Evolutionary conservation across 2,329 filamentous ascomycete genomes (phyloP), one percentile per base, ranked within the genome.

Genomic region (Fusarium subglutinans): DNA sequence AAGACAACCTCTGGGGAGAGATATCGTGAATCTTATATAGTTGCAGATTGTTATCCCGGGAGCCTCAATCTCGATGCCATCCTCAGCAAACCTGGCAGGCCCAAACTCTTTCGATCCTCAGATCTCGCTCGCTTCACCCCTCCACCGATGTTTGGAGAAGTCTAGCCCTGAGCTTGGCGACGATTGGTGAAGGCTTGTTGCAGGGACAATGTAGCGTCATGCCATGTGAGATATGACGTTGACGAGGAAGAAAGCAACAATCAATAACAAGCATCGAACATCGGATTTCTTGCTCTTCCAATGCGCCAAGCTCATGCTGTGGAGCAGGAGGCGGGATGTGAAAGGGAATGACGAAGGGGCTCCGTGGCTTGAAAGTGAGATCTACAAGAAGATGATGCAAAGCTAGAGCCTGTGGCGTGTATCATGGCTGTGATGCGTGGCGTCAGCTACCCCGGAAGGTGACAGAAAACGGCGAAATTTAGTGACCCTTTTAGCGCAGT

Each of bases 1-100:
- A 47, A 41, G 37, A 28, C 8, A 3, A 10, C 11, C 8, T 24
- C 2, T 2, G 47, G 50, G 28, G 48, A 20, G 64, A 66, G 64
- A 67, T 38, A 22, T 48, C 47, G 15, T 57, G 47, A 37, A 59
- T 69, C 65, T 78, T 79, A 79, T 78, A 79, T 78, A 78, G 50
- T 50, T 59, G 43, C 63, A 40, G 28, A 51, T 33, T 43, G 15
- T 13, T 38, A 51, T 67, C 53, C 56, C 11, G 28, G 50, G 15
- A 53, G 55, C 53, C 43, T 66, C 41, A 61, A 72, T 76, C 67
- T 76, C 63, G 63, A 75, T 71, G 73, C 30, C 43, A 26, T 57
- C 50, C 43, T 63, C 40, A 69, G 58, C 56, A 62, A 59, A 66
- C 50, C 47, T 44, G 22, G 38, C 57, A 75, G 64, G 58, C 55